Evolutionary conservation across 1,284 basidiomycete species (phyloP).

Genomic region (Vanrija sp.): DNA sequence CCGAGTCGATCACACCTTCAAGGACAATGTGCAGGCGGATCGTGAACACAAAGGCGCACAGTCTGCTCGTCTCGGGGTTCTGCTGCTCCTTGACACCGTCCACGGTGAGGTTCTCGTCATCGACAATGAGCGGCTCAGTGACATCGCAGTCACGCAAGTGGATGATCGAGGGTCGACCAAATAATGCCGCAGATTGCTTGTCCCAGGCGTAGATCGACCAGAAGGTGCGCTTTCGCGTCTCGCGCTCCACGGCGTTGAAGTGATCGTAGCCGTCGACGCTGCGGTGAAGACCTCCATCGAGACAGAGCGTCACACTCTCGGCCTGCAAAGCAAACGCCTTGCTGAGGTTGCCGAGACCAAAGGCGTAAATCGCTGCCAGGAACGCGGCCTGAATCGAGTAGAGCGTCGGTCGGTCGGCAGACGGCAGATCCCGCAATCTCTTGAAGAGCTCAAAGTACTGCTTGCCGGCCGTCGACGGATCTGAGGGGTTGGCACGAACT

Average conservation of each 20-base stretch:
- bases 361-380: constrained; percentile 79
- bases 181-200: constrained; percentile 72
- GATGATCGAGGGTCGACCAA: constrained; percentile 78
- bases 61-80: constrained; percentile 64
- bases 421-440: constrained; percentile 74
- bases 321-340: constrained; percentile 77
- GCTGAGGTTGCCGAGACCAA: constrained; percentile 79
- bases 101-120: constrained; percentile 77
- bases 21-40: constrained; percentile 75
- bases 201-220: constrained; percentile 91
- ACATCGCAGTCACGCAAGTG: constrained; percentile 81
- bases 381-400: constrained; percentile 85
- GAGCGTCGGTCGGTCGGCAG: constrained; percentile 78
- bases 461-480: constrained; percentile 78
- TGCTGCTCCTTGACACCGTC: constrained; percentile 67
- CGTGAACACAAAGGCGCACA: constrained; percentile 71
- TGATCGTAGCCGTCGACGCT: constrained; percentile 81
- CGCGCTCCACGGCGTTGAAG: constrained; percentile 79
- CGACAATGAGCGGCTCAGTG: constrained; percentile 72
- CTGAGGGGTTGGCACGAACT: constrained; percentile 70
- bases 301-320: constrained; percentile 71
- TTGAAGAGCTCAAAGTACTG: constrained; percentile 84
- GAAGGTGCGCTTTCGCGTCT: constrained; percentile 82
- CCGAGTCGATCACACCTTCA: constrained; percentile 59
- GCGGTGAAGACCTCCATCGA: constrained; percentile 81